phyloP scores from a whole-genome alignment of 805 yeast species.

The Wickerhamomyces bovis region DNA sequence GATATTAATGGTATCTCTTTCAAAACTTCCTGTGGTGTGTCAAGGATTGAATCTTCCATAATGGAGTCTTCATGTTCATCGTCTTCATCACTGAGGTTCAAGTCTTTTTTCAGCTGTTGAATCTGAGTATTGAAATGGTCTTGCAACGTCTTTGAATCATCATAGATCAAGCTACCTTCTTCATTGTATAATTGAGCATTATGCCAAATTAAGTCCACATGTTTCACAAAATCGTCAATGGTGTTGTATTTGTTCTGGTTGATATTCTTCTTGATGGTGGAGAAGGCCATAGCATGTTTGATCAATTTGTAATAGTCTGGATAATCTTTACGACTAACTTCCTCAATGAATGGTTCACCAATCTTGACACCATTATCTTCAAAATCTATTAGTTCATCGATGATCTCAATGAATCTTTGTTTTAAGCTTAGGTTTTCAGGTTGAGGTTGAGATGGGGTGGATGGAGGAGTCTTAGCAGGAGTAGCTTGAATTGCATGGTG shows the following conservation, averaged over 20 bases:
- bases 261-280: constrained; percentile 47
- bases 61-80: neutral
- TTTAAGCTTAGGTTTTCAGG: constrained; percentile 6
- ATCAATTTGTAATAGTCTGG: constrained; percentile 80
- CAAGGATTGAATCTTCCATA: constrained; percentile 1
- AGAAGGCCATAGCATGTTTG: constrained; percentile 68
- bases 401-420: constrained; percentile 10
- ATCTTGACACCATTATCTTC: constrained; percentile 31
- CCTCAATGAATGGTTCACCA: constrained; percentile 69
- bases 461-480: neutral
- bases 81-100: constrained; percentile 9
- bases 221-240: constrained; percentile 53
- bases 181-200: constrained; percentile 80
- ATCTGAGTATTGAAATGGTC: constrained; percentile 41
- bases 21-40: neutral
- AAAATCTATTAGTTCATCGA: constrained; percentile 17
- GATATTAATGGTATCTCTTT: neutral
- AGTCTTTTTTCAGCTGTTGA: constrained; percentile 20
- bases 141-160: constrained; percentile 61
- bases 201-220: constrained; percentile 56
- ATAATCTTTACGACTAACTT: constrained; percentile 61
- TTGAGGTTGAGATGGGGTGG: neutral
- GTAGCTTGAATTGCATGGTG: constrained; percentile 1
- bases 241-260: constrained; percentile 46
- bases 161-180: constrained; percentile 62